phyloP scores from a whole-genome alignment of 805 yeast genomes.

The Scheffersomyces coipomensis region DNA sequence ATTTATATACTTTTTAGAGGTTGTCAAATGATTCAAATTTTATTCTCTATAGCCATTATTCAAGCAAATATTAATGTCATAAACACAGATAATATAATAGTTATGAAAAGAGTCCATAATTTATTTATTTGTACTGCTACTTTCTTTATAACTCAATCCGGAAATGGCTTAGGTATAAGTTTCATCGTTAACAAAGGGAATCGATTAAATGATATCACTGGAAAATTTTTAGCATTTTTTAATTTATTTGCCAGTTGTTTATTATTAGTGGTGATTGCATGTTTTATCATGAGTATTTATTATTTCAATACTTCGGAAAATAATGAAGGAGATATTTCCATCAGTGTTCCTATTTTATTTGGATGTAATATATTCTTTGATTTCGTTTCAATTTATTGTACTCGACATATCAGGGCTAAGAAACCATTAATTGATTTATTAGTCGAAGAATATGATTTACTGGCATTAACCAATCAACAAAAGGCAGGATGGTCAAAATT shows the following conservation, averaged over 20 bases:
- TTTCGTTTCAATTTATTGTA: slow-evolving; percentile 6
- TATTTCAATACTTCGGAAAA: too few relatives aligned
- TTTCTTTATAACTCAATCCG: slow-evolving; percentile 8
- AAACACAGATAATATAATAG: slow-evolving; percentile 1
- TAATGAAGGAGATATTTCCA: slow-evolving; percentile 5
- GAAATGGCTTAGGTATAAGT: slow-evolving; percentile 8
- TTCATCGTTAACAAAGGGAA: slow-evolving; percentile 8
- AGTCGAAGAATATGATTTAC: slow-evolving; percentile 14
- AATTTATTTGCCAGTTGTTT: slow-evolving; percentile 1
- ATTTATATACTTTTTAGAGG: slow-evolving; percentile 4
- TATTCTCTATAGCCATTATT: slow-evolving; percentile 6
- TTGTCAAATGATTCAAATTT: slow-evolving; percentile 4
- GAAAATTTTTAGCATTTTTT: slow-evolving; percentile 7
- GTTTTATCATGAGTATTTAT: slow-evolving; percentile 4
- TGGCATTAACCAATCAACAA: slow-evolving; percentile 10
- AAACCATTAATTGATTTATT: slow-evolving; percentile 6
- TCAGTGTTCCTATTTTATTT: slow-evolving; percentile 9
- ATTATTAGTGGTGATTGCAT: slow-evolving; percentile 3
- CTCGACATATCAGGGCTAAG: slow-evolving; percentile 9
- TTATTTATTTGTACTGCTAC: slow-evolving; percentile 7
- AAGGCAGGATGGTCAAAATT: slow-evolving; percentile 17
- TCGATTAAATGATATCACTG: slow-evolving; percentile 11
- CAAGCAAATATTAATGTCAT: slow-evolving; percentile 8
- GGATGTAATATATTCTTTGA: slow-evolving; percentile 5
- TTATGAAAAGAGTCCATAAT: slow-evolving; percentile 8